These are phyloP conservation scores for Paramecium pentaurelia DNA, from an alignment of 73 alveolate genomes.

Conservation along the genomic window DNA sequence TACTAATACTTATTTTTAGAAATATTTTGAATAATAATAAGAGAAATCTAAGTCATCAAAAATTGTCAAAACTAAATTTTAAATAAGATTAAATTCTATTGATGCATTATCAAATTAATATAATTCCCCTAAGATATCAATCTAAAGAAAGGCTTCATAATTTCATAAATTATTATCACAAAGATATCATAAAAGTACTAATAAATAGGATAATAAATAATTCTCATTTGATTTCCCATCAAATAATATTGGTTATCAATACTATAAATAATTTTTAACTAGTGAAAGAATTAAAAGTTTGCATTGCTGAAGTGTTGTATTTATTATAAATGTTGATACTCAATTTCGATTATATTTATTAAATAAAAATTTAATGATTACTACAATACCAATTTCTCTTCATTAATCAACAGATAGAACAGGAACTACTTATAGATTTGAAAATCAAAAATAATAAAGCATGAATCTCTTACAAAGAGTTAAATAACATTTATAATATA, in stretches of 20 bases:
- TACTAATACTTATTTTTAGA: not conserved
- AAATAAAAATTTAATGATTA: not conserved
- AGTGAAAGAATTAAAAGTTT: not conserved
- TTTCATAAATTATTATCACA: not conserved
- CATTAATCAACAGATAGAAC: not conserved
- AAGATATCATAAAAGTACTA: not conserved
- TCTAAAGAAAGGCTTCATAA: not conserved
- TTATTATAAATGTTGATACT: not conserved
- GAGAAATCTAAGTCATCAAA: not conserved
- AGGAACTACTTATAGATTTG: not conserved
- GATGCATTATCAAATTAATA: not conserved
- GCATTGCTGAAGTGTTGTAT: not conserved
- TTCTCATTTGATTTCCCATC: not conserved
- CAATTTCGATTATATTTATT: not conserved
- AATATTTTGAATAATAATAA: not conserved
- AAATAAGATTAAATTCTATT: not conserved
- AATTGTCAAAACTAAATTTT: not conserved
- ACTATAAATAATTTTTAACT: not conserved
- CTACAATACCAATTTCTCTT: not conserved
- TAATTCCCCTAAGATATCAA: not conserved
- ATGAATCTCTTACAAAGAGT: constrained; percentile 27
- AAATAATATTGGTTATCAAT: not conserved
- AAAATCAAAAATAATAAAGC: not conserved
- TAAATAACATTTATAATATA: not conserved
- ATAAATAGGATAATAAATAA: not conserved